Conservation (phyloP, 2,329 filamentous ascomycete species). For the Penicillium sp. region DNA sequence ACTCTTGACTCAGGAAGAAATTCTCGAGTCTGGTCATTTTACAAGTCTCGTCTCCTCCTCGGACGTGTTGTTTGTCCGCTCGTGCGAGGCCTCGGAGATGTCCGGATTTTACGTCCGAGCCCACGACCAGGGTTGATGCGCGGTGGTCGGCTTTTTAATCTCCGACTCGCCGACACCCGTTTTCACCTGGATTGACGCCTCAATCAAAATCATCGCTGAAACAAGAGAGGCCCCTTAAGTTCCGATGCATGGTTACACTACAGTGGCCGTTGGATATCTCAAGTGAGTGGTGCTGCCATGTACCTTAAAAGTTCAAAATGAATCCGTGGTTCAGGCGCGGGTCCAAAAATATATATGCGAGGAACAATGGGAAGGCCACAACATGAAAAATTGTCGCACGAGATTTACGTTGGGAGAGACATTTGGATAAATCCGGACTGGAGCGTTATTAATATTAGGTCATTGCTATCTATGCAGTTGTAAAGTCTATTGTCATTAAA, state of each 20-base stretch:
- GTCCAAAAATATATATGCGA: background rate
- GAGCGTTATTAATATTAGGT: background rate
- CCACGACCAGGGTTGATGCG: too few relatives aligned
- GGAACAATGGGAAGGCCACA: too few relatives aligned
- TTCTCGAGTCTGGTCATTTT: too few relatives aligned
- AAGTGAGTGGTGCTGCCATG: too few relatives aligned
- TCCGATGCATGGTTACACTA: too few relatives aligned
- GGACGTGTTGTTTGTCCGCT: background rate
- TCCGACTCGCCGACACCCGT: slow-evolving; percentile 1
- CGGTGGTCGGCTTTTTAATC: background rate
- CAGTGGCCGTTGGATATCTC: too few relatives aligned
- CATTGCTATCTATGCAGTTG: slow-evolving; percentile 1
- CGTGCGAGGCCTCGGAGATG: background rate
- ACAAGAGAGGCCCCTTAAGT: background rate
- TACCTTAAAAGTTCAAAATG: background rate
- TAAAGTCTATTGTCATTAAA: background rate
- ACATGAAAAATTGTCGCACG: too few relatives aligned
- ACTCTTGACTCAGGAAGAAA: too few relatives aligned
- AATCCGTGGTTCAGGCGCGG: background rate
- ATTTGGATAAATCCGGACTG: background rate
- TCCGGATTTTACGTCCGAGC: background rate
- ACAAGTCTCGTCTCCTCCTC: background rate
- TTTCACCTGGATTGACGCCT: background rate
- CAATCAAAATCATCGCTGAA: background rate
- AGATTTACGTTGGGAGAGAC: background rate